Conservation (phyloP, 2,329 filamentous ascomycete genomes). For the Aspergillus quadrilineatus region DNA sequence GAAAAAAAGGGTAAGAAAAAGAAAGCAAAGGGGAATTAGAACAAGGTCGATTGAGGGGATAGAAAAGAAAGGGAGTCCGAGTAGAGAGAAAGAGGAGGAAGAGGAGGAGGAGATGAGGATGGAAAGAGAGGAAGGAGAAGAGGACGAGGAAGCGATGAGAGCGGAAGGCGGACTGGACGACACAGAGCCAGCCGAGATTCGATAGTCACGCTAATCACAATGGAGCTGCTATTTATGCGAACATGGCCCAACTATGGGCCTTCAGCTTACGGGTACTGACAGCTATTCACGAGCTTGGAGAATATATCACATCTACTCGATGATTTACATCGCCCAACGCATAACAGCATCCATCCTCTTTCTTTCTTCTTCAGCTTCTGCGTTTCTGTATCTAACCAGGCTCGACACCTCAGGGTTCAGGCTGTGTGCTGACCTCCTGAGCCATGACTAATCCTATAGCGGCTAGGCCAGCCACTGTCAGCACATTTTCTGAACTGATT, state of each 20-base stretch:
- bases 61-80: constrained; percentile 13
- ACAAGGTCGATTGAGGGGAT: constrained; percentile 12
- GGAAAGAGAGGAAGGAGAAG: background rate
- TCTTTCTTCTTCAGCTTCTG: background rate
- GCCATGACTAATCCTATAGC: constrained; percentile 1
- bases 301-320: background rate
- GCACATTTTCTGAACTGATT: background rate
- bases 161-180: background rate
- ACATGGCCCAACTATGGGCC: background rate
- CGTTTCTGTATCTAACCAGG: background rate
- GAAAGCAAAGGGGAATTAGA: constrained; percentile 14
- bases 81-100: constrained; percentile 3
- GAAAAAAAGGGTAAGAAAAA: constrained; percentile 14
- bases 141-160: background rate
- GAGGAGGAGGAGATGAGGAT: constrained; percentile 5
- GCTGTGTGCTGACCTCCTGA: constrained; percentile 5
- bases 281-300: background rate
- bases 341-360: background rate
- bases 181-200: constrained; percentile 8
- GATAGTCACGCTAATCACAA: constrained; percentile 14
- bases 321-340: background rate
- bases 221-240: constrained; percentile 2
- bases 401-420: constrained; percentile 6
- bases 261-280: background rate
- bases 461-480: constrained; percentile 2